A percentile compares a stretch with the other conserved stretches of the same genome.
These are phyloP conservation scores for Aspergillus sp. DNA, from an alignment of 2,329 filamentous ascomycete species.

Conservation along the genomic window DNA sequence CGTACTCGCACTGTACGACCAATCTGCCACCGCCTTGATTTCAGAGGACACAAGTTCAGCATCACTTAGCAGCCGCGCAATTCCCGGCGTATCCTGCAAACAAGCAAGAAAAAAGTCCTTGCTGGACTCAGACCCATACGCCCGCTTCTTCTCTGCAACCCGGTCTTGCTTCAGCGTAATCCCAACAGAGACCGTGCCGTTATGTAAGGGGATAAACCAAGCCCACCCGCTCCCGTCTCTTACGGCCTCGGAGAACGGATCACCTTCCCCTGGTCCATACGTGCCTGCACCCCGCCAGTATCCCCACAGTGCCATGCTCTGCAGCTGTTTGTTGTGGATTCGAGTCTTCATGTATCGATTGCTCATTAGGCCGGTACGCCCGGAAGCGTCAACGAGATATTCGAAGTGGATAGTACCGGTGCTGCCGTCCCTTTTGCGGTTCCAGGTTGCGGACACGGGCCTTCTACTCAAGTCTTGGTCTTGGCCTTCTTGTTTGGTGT, in stretches of 20 bases:
- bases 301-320: constrained; percentile 53
- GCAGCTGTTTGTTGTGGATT: constrained; percentile 49
- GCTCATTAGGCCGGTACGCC: constrained; percentile 47
- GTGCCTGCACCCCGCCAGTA: constrained; percentile 44
- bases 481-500: not conserved
- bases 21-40: not conserved
- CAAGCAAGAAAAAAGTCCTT: not conserved
- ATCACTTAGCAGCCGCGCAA: not conserved
- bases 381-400: constrained; percentile 53
- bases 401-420: constrained; percentile 36
- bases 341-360: constrained; percentile 56
- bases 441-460: constrained; percentile 7
- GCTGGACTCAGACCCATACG: not conserved
- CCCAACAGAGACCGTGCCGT: constrained; percentile 36
- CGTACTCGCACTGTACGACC: not conserved
- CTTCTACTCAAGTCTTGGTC: not conserved
- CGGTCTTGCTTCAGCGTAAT: constrained; percentile 1
- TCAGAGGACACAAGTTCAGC: not conserved
- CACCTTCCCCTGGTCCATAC: not conserved
- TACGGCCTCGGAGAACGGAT: constrained; percentile 11
- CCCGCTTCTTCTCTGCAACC: not conserved
- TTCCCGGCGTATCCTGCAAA: not conserved
- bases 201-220: constrained; percentile 55
- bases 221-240: constrained; percentile 53
- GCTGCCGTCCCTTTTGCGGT: not conserved